Evolutionary conservation across 768 basidiomycete species (phyloP).

Genomic region (Porphyrellus cyaneotinctus): DNA sequence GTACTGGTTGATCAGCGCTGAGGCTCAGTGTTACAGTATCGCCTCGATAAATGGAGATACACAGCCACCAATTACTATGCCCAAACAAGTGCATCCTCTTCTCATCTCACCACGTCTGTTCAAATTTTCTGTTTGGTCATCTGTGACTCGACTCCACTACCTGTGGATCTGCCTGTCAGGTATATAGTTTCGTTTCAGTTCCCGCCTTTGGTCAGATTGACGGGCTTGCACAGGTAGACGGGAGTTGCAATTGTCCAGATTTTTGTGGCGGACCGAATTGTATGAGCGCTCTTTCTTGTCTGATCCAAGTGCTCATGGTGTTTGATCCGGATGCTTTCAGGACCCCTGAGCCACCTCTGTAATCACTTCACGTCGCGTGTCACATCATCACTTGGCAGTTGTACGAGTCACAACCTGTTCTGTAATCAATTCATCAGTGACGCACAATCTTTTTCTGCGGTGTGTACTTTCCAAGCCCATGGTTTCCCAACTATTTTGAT

Average conservation of each 20-base stretch:
- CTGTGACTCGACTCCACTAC: conserved; percentile 14
- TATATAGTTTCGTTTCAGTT: background rate
- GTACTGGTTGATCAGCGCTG: too few relatives aligned
- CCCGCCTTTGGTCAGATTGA: background rate
- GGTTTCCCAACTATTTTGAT: conserved; percentile 7
- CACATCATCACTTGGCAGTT: conserved; percentile 3
- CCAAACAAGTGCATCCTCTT: conserved; percentile 16
- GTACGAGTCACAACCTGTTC: conserved; percentile 16
- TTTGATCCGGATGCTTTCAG: conserved; percentile 11
- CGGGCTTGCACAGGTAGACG: background rate
- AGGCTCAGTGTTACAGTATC: too few relatives aligned
- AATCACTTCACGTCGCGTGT: conserved; percentile 2
- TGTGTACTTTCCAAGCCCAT: conserved; percentile 9
- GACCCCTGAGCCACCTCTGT: background rate
- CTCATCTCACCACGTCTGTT: conserved; percentile 14
- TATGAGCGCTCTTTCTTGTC: background rate
- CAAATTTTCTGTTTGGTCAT: conserved; percentile 1
- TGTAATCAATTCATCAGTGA: conserved; percentile 7
- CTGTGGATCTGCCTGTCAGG: conserved; percentile 14
- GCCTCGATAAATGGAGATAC: background rate
- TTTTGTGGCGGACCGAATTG: conserved; percentile 7
- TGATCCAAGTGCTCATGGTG: background rate
- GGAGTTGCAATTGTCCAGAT: background rate
- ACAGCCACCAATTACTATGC: conserved; percentile 25
- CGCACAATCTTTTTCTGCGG: conserved; percentile 4